Evolutionary conservation across 2,329 filamentous ascomycete species (phyloP), one percentile per base, ranked within the genome.

Genomic region (Fusarium goolgardi): DNA sequence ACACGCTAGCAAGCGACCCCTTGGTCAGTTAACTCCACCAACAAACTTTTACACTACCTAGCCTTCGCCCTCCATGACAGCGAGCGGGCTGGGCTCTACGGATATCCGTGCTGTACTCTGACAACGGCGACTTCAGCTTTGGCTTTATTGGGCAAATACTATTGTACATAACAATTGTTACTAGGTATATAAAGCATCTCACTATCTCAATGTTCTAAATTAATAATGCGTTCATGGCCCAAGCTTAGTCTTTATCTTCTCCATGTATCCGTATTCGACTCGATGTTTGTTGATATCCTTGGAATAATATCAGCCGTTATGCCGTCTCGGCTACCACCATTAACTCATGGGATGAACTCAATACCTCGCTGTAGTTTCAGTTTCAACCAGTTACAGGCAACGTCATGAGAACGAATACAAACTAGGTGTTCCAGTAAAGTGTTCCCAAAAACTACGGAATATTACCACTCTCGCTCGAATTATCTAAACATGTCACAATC

Each of bases 1-100:
- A 69, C 66, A n/a, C 60, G 15, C 66, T 51, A 69, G 49, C 27
- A 43, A n/a, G 41, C 18, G 41, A 55, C 32, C 44, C 65, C n/a
- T 31, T 62, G 34, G 44, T 54, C 49, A 53, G 11, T 12, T 37
- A 55, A 55, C 39, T 40, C 40, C 60, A 23, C 39, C 37, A 40
- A 52, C 43, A 15, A 31, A 37, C 21, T 31, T 35, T 40, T 46
- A 16, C 25, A 39, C 40, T 43, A 23, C 21, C 6, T 6, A 16
- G 23, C 21, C 40, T 39, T 41, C 20, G 20, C 21, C 46, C 32
- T 41, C 13, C 21, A 37, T 35, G 37, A 6, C 37, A 40, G 37
- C 20, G 13, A 40, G 37, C 20, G 13, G 32, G 31, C 12, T 29
- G 27, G 34, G 16, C 34, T 35, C 34, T 35, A 16, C 9, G 34